These are phyloP conservation scores for Blastocystis sp. DNA, from an alignment of 352 stramenopile genomes.

Conservation along the genomic window DNA sequence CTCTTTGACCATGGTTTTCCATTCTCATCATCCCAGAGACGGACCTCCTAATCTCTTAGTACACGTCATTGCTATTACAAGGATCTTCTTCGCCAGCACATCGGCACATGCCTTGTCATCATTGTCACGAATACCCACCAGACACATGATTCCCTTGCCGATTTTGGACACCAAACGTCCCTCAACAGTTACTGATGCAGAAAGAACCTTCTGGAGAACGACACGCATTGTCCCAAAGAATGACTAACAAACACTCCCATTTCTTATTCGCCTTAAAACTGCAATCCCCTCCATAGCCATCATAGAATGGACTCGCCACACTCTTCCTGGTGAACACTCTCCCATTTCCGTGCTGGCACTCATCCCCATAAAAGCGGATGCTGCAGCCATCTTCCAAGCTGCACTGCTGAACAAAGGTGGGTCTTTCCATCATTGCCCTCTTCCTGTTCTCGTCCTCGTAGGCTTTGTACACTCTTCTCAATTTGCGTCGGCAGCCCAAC, in stretches of 20 bases:
- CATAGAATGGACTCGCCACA: conserved; percentile 15
- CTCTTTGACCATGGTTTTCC: conserved; percentile 68
- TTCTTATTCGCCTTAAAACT: conserved; percentile 52
- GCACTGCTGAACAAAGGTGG: conserved; percentile 7
- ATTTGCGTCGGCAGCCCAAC: conserved; percentile 4
- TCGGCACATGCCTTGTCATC: conserved; percentile 58
- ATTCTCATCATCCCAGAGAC: conserved; percentile 66
- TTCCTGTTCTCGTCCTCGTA: conserved; percentile 25
- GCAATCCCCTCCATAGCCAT: conserved; percentile 58
- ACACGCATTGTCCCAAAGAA: conserved; percentile 43
- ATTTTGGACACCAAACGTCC: conserved; percentile 53
- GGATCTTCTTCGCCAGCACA: conserved; percentile 60
- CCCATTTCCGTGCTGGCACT: conserved; percentile 30
- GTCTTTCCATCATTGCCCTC: neutral
- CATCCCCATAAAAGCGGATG: conserved; percentile 60
- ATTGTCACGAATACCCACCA: conserved; percentile 65
- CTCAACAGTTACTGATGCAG: conserved; percentile 55
- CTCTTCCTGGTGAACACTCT: conserved; percentile 33
- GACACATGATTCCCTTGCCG: conserved; percentile 65
- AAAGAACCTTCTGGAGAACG: conserved; percentile 62
- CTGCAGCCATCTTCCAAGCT: conserved; percentile 16
- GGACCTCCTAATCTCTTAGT: conserved; percentile 44
- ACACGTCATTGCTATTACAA: neutral
- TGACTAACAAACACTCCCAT: conserved; percentile 32
- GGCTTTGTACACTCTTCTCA: conserved; percentile 14